Base-by-base conservation (phyloP, 768 basidiomycete species). In the Plicaturopsis crispa region DNA sequence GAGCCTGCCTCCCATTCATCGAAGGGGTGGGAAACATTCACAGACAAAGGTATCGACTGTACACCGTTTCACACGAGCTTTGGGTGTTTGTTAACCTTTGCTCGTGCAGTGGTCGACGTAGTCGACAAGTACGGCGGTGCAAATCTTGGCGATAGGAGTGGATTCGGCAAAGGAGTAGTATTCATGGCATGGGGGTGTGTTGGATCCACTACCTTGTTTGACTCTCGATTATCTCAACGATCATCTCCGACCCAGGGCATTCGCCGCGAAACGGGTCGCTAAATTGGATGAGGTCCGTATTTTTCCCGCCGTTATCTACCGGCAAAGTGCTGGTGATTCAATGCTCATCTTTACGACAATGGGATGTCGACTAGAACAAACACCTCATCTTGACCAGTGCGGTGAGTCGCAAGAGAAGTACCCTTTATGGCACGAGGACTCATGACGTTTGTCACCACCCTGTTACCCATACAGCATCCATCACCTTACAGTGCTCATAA, bases 21-120 rank as follows among this genome's bases (percentile, higher is more conserved):
- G 49, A 80, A 71, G 57, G 93, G 93, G 40, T 96, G 93, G 93
- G 90, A 96, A 57, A 60, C 71, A 36, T 96, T 94, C 55, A 96
- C 92, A 4, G 86, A 75, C 48, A 72, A 83, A 45, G 28, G 10
- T 14, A 14, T 30, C 28, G 28, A 14, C 14, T 14, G 10, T 30
- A 30, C 10, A 10, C 14, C 14, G 10, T 30, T 30, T 30, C 28
- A 14, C 10, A 30, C 28, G 10, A 30, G 14, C 14, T 10, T 30
- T 10, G 10, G 14, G 10, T 30, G 28, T 30, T 10, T 10, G 10
- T 14, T 30, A 10, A 30, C 28, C 10, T 14, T n/a, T n/a, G 28
- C 14, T 14, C 14, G 10, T 46, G 65, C 58, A 46, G 81, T 94
- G 42, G 65, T 94, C 41, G 75, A 82, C 45, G 71, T 80, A 42